These are phyloP conservation scores for Magnolia sinica DNA, from an alignment of 164 flowering plant genomes.

Conservation along the genomic window DNA sequence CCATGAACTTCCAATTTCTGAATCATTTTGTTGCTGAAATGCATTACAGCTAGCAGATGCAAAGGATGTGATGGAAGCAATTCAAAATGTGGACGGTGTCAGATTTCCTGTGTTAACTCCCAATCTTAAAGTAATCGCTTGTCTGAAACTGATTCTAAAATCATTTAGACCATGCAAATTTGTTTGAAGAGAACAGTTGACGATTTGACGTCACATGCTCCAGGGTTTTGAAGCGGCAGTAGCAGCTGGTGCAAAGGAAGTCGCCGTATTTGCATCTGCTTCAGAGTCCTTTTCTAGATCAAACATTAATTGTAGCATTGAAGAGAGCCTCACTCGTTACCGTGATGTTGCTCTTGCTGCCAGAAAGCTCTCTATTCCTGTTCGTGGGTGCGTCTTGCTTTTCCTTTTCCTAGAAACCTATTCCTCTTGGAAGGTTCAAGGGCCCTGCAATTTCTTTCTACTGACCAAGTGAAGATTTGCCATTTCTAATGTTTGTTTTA, in stretches of 20 bases:
- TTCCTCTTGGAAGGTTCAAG: not conserved
- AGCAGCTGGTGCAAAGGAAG: constrained; percentile 95
- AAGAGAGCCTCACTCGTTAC: constrained; percentile 80
- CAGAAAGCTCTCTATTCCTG: constrained; percentile 66
- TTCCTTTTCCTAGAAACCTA: not conserved
- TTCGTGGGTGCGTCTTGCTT: constrained; percentile 71
- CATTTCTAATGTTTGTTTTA: not conserved
- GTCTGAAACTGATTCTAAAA: not conserved
- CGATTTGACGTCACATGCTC: constrained; percentile 4
- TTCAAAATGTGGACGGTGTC: constrained; percentile 52
- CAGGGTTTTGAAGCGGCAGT: constrained; percentile 96
- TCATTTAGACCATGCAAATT: not conserved
- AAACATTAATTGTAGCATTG: constrained; percentile 90
- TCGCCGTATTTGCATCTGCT: constrained; percentile 94
- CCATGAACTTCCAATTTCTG: not conserved
- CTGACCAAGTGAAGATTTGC: not conserved
- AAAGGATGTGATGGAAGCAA: constrained; percentile 76
- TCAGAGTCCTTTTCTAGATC: constrained; percentile 94
- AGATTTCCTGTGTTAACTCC: constrained; percentile 87
- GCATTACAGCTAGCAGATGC: constrained; percentile 83
- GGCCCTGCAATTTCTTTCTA: not conserved
- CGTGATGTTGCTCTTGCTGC: constrained; percentile 81
- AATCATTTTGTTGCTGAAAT: constrained; percentile 3
- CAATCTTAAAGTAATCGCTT: constrained; percentile 65
- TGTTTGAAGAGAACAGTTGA: constrained; percentile 4